These are phyloP conservation scores for Lachancea quebecensis DNA, from an alignment of 805 yeast species.

Conservation along the genomic window DNA sequence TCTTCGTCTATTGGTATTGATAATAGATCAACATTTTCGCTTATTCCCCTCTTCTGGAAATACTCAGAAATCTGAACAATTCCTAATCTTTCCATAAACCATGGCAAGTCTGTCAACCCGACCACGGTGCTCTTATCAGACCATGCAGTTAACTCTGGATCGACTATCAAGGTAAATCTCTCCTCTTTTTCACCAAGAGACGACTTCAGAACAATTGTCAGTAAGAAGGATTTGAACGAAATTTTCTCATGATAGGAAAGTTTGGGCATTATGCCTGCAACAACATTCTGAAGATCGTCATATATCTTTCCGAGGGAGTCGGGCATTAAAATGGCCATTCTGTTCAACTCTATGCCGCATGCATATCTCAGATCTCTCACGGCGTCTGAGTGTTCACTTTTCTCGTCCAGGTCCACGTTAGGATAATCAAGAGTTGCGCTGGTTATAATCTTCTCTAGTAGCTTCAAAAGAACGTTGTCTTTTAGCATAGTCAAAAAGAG, in stretches of 20 bases:
- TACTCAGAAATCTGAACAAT: slow-evolving; percentile 90
- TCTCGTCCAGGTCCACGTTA: slow-evolving; percentile 38
- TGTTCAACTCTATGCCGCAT: slow-evolving; percentile 89
- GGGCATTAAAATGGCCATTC: slow-evolving; percentile 93
- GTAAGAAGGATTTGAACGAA: slow-evolving; percentile 83
- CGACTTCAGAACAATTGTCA: slow-evolving; percentile 87
- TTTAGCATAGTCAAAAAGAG: slow-evolving; percentile 88
- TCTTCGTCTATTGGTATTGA: slow-evolving; percentile 83
- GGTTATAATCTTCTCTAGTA: slow-evolving; percentile 76
- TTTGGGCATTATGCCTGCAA: slow-evolving; percentile 63
- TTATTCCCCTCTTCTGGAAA: slow-evolving; percentile 74
- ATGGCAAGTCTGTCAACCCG: slow-evolving; percentile 81
- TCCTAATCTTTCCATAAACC: slow-evolving; percentile 98
- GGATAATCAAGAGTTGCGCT: slow-evolving; percentile 83
- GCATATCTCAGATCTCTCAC: slow-evolving; percentile 83
- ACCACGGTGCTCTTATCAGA: slow-evolving; percentile 84
- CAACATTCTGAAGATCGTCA: slow-evolving; percentile 74
- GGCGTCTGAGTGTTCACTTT: slow-evolving; percentile 69
- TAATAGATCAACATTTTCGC: slow-evolving; percentile 66
- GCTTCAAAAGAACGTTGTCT: slow-evolving; percentile 74
- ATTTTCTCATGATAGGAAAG: slow-evolving; percentile 88
- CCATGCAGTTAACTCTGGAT: slow-evolving; percentile 91
- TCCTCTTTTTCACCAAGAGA: slow-evolving; percentile 66
- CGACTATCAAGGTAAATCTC: slow-evolving; percentile 80
- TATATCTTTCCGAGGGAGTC: slow-evolving; percentile 77